Evolutionary conservation across 306 rosid genomes (phyloP), one percentile per base, ranked within the genome.

Genomic region (Glycyrrhiza uralensis): DNA sequence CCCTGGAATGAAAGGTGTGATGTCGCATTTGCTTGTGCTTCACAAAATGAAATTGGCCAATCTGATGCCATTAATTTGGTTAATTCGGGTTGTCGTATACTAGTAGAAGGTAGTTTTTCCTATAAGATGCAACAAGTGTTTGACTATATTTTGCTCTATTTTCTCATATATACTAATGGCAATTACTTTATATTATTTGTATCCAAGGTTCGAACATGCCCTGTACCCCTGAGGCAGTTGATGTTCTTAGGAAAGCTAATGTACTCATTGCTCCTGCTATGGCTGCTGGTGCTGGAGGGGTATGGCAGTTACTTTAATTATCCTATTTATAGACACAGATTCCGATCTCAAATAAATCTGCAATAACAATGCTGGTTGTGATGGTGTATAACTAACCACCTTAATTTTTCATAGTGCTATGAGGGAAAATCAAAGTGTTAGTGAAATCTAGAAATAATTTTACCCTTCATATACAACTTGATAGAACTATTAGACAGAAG

Each of bases 251-350:
- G 82, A 94, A 94, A 85, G 96, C 96, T 52, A 89, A 86, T 83
- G 87, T 94, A 69, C 84, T 91, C 38, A 75, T 91, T 76, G 98
- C 97, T 79, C 98, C 98, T 86, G 96, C 98, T 60, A 87, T 94
- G 87, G 98, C 98, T 71, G 98, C 97, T 64, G 98, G 98, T 79
- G 89, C 98, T 76, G 98, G 98, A 85, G 98, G 98, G 96, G 98
- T 94, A 79, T 23, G 92, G 71, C 68, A 20, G 71, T 81, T 52
- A 49, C 82, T 72, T 83, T 49, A 5, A 73, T 29, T 74, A 17
- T 52, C 69, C n/a, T 69, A 28, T 74, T 42, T 39, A 59, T 38
- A 67, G 26, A 35, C 10, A 22, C 7, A 38, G 8, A 50, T 50
- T 69, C 69, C 19, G 7, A 39, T 10, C 17, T 26, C 19, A 32